Conservation (phyloP, 1,139 yeast species). For the Wickerhamiella pararugosa region DNA sequence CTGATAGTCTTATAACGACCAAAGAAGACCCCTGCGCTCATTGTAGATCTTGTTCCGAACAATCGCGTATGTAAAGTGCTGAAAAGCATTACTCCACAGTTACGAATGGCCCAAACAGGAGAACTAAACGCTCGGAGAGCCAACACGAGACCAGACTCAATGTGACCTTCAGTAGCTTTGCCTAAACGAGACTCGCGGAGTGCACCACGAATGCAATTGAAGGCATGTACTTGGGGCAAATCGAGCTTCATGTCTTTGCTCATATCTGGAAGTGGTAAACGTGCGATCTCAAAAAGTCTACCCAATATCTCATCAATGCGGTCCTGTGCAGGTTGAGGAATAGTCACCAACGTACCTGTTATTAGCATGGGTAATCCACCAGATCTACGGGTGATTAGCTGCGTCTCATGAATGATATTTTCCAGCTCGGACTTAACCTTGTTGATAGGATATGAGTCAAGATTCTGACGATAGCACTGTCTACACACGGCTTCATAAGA, state of each 20-base stretch:
- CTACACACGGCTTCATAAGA: slow-evolving; percentile 51
- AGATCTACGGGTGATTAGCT: slow-evolving; percentile 70
- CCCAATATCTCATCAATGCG: slow-evolving; percentile 35
- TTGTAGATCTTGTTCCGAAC: slow-evolving; percentile 40
- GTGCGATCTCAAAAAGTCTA: slow-evolving; percentile 38
- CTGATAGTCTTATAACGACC: slow-evolving; percentile 41
- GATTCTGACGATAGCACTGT: slow-evolving; percentile 29
- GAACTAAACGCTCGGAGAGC: slow-evolving; percentile 51
- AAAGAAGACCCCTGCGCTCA: slow-evolving; percentile 56
- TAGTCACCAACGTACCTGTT: slow-evolving; percentile 55
- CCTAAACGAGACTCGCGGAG: slow-evolving; percentile 57
- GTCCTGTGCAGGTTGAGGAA: slow-evolving; percentile 24
- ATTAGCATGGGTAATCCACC: slow-evolving; percentile 79
- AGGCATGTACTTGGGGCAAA: slow-evolving; percentile 85
- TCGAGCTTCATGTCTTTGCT: slow-evolving; percentile 41
- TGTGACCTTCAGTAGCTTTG: slow-evolving; percentile 34
- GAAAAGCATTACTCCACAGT: slow-evolving; percentile 87
- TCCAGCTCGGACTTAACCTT: slow-evolving; percentile 46
- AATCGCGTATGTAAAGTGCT: slow-evolving; percentile 66
- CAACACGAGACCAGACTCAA: slow-evolving; percentile 44
- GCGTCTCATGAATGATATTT: slow-evolving; percentile 41
- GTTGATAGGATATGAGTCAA: slow-evolving; percentile 28
- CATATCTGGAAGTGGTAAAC: slow-evolving; percentile 30
- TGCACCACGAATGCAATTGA: slow-evolving; percentile 64
- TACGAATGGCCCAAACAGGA: slow-evolving; percentile 69